Evolutionary conservation across 75 land plant genomes (phyloP), one percentile per base, ranked within the genome.

Genomic region (Larix kaempferi): DNA sequence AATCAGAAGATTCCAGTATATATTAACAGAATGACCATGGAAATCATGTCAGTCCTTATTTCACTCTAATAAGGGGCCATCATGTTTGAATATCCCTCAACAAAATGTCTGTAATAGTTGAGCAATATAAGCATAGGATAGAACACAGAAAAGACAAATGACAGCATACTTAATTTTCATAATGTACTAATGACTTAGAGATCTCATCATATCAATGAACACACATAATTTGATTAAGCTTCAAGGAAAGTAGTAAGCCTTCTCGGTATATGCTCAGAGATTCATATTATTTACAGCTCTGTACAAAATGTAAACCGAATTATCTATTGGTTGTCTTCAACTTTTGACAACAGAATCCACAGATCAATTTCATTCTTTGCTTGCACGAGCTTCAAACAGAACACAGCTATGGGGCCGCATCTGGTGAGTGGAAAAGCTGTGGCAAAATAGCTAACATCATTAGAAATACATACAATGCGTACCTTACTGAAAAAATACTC

Each of bases 351-450:
- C 22, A 67, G 8, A 5, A 67, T 67, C 22, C 39, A 19, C 22
- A 67, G 52, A 67, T 67, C 72, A 39, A 67, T 33, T 41, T 67
- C 16, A 17, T 35, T 67, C 72, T 39, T 39, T 67, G 37, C 23
- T 67, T 39, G 41, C 6, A n/a, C 22, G 72, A 67, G 72, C 72
- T 67, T 67, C 72, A 39, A 67, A 67, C 72, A 67, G 33, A 39
- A 67, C 72, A 21, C 72, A 67, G 72, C 72, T 67, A 35, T 67
- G 72, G 52, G 72, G 22, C 72, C 19, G 37, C 21, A 67, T 67
- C 21, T 39, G 44, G n/a, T 39, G 37, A 39, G 72, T 39, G 44
- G 22, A 17, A 67, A 67, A 67, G 8, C 72, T 67, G 72, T 44
- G 39, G 39, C 2, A n/a, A 39, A 67, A 67, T 67, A 3, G 7